phyloP scores from a whole-genome alignment of 1,284 basidiomycete genomes.

The Microbotryum intermedium region DNA sequence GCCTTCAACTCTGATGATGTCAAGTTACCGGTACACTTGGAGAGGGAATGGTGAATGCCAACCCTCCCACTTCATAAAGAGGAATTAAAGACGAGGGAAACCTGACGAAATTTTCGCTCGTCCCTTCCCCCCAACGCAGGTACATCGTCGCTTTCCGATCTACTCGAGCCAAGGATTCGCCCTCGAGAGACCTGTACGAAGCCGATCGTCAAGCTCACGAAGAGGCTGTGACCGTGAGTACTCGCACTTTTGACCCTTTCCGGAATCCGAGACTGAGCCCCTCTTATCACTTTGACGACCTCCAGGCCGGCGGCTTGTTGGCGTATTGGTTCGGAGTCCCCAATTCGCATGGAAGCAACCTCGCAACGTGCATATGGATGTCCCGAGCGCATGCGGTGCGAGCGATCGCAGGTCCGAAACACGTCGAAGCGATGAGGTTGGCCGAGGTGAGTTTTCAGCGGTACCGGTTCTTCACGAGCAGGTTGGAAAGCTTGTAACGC shows the following conservation, averaged over 20 bases:
- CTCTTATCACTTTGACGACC: too few relatives aligned
- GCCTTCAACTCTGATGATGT: constrained; percentile 84
- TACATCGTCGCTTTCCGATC: constrained; percentile 85
- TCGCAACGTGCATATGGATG: constrained; percentile 94
- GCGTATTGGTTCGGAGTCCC: constrained; percentile 90
- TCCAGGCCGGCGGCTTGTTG: constrained; percentile 44
- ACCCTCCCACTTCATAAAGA: not conserved
- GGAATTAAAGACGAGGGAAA: not conserved
- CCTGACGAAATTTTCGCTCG: not conserved
- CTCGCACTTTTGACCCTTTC: not conserved
- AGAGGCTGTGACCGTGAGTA: constrained; percentile 56
- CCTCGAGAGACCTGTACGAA: constrained; percentile 52
- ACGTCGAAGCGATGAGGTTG: constrained; percentile 70
- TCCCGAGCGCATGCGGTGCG: constrained; percentile 68
- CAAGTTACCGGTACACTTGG: constrained; percentile 54
- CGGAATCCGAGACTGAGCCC: too few relatives aligned
- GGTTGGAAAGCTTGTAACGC: not conserved
- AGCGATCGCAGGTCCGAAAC: constrained; percentile 68
- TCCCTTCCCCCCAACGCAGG: too few relatives aligned
- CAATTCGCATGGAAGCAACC: constrained; percentile 55
- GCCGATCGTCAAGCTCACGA: constrained; percentile 79
- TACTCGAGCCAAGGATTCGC: constrained; percentile 51
- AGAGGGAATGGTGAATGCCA: constrained; percentile 37
- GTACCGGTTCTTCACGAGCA: not conserved
- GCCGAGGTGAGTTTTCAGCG: constrained; percentile 44